Evolutionary conservation across 106 monocot genomes (phyloP).

Genomic region (Allium fistulosum): DNA sequence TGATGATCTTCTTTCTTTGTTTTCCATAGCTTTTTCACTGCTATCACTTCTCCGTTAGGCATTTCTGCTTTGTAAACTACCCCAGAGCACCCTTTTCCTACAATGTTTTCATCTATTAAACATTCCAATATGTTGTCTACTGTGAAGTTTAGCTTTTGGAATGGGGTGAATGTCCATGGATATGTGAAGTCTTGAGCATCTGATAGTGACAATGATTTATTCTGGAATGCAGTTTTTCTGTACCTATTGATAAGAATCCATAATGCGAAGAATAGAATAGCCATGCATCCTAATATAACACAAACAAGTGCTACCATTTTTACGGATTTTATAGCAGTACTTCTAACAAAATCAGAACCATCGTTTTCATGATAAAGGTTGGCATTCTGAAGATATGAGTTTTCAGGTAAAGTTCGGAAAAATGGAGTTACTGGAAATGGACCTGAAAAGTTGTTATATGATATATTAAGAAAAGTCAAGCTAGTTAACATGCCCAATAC

Average conservation of each 20-base stretch:
- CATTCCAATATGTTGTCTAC: slow-evolving; percentile 51
- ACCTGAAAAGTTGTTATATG: slow-evolving; percentile 70
- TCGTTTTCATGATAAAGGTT: slow-evolving; percentile 53
- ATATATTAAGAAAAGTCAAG: slow-evolving; percentile 57
- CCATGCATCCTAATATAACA: slow-evolving; percentile 25
- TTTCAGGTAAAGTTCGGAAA: slow-evolving; percentile 40
- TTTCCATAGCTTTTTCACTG: slow-evolving; percentile 66
- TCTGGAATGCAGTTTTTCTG: slow-evolving; percentile 25
- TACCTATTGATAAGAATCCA: slow-evolving; percentile 54
- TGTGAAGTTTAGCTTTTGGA: slow-evolving; percentile 57
- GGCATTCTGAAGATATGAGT: slow-evolving; percentile 37
- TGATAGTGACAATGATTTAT: slow-evolving; percentile 24
- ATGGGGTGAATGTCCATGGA: slow-evolving; percentile 66
- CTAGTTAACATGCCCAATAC: slow-evolving; percentile 49
- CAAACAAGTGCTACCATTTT: slow-evolving; percentile 37
- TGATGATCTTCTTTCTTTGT: slow-evolving; percentile 44
- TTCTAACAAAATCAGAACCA: slow-evolving; percentile 36
- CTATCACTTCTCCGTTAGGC: slow-evolving; percentile 62
- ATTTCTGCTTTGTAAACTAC: slow-evolving; percentile 67
- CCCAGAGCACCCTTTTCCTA: slow-evolving; percentile 69
- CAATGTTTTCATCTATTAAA: slow-evolving; percentile 50
- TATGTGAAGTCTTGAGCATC: slow-evolving; percentile 60
- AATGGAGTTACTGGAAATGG: slow-evolving; percentile 64
- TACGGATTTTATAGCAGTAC: slow-evolving; percentile 35
- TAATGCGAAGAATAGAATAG: slow-evolving; percentile 18